These are phyloP conservation scores for Leccinum solheimii DNA, from an alignment of 1,284 basidiomycete species.

Conservation along the genomic window DNA sequence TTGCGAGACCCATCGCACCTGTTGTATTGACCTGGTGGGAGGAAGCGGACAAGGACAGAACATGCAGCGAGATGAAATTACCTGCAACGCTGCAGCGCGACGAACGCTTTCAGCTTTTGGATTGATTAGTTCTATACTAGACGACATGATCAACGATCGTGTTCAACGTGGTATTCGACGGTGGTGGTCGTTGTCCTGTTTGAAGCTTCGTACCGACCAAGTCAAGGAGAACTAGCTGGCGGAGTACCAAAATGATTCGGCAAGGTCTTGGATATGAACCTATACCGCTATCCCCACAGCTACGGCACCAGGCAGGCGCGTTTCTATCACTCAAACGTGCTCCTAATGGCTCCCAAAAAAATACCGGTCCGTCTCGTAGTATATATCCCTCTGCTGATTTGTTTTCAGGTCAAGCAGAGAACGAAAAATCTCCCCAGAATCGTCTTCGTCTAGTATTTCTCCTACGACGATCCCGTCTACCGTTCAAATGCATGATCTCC, in stretches of 20 bases:
- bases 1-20: slow-evolving; percentile 96
- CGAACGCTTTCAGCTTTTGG: slow-evolving; percentile 95
- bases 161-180: slow-evolving; percentile 23
- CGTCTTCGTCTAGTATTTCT: slow-evolving; percentile 5
- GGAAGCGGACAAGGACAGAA: slow-evolving; percentile 20
- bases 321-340: slow-evolving; percentile 35
- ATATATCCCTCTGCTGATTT: slow-evolving; percentile 31
- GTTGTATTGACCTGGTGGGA: slow-evolving; percentile 74
- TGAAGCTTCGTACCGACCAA: slow-evolving; percentile 2
- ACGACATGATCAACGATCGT: slow-evolving; percentile 55
- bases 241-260: slow-evolving; percentile 33
- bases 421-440: slow-evolving; percentile 17
- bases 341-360: slow-evolving; percentile 19
- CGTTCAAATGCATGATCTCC: slow-evolving; percentile 15
- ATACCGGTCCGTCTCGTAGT: slow-evolving; percentile 23
- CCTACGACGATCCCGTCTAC: slow-evolving; percentile 14
- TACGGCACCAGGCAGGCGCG: slow-evolving; percentile 38
- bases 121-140: slow-evolving; percentile 90
- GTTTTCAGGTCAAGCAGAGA: slow-evolving; percentile 17
- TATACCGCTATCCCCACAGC: slow-evolving; percentile 30
- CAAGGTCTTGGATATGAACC: slow-evolving; percentile 34
- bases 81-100: slow-evolving; percentile 91
- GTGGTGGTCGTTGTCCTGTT: slow-evolving; percentile 19
- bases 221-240: slow-evolving; percentile 16
- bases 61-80: slow-evolving; percentile 41